phyloP scores from a whole-genome alignment of 2,329 filamentous ascomycete genomes.

The Onygena corvina region DNA sequence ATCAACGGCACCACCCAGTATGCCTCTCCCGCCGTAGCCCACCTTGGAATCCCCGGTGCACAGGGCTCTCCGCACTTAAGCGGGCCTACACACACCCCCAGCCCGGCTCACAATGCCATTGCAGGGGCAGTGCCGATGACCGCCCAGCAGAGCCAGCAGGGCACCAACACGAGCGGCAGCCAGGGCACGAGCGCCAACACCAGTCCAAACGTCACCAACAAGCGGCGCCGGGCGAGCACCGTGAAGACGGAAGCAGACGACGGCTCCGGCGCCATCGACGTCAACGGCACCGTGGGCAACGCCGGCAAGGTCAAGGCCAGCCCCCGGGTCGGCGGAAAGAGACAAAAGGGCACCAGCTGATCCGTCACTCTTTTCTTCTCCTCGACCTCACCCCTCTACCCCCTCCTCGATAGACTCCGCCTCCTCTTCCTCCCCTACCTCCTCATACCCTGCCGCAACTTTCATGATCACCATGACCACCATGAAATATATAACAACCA shows the following conservation, averaged over 20 bases:
- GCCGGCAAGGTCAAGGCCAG: conserved; percentile 37
- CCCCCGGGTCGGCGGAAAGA: conserved; percentile 35
- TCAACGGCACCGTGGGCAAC: conserved; percentile 37
- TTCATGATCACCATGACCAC: too few relatives aligned
- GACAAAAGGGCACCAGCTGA: conserved; percentile 33
- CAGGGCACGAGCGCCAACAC: conserved; percentile 48
- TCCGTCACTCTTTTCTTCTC: background rate
- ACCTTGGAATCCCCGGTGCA: conserved; percentile 38
- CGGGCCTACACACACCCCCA: conserved; percentile 37
- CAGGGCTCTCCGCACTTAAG: conserved; percentile 43
- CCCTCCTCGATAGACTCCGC: too few relatives aligned
- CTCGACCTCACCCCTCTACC: too few relatives aligned
- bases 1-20: conserved; percentile 41
- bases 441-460: too few relatives aligned
- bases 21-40: conserved; percentile 47
- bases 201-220: conserved; percentile 48
- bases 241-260: conserved; percentile 50
- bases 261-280: conserved; percentile 30
- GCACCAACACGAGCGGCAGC: conserved; percentile 40
- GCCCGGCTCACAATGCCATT: conserved; percentile 36
- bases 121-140: conserved; percentile 42
- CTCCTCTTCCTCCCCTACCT: too few relatives aligned
- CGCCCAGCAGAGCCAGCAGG: conserved; percentile 45
- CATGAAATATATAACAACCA: too few relatives aligned
- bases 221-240: conserved; percentile 47